A percentile compares a stretch with the other conserved stretches of the same genome.
phyloP scores from a whole-genome alignment of 78 protist genomes.

The Goniomonas avonlea region DNA sequence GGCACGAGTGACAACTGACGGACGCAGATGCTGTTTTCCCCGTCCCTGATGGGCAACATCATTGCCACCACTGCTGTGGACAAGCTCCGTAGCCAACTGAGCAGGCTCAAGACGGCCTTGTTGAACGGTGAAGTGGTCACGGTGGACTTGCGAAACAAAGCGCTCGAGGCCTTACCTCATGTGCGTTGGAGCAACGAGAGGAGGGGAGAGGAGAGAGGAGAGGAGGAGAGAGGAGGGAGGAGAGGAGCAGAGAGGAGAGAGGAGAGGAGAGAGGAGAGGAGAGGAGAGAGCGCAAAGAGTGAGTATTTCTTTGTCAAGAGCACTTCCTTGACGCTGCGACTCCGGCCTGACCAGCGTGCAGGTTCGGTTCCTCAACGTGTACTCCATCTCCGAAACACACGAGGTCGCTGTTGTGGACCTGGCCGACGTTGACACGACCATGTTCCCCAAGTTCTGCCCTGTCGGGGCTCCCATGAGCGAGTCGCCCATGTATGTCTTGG shows the following conservation, averaged over 20 bases:
- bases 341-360: neutral
- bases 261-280: no score
- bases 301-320: no score
- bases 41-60: conserved; percentile 28
- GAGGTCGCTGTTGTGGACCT: conserved; percentile 22
- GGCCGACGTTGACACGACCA: neutral
- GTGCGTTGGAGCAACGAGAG: neutral
- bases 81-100: neutral
- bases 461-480: neutral
- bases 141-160: neutral
- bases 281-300: no score
- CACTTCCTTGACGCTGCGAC: no score
- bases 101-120: neutral
- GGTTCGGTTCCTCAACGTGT: conserved; percentile 34
- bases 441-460: conserved; percentile 23
- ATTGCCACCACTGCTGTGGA: neutral
- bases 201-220: neutral
- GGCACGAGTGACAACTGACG: neutral
- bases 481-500: neutral
- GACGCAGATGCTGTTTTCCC: conserved; percentile 35
- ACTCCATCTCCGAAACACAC: conserved; percentile 38
- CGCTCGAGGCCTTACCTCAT: neutral
- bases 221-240: no score
- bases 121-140: conserved; percentile 42
- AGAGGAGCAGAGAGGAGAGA: no score